A percentile compares a stretch with the other conserved stretches of the same genome.
Conservation (phyloP, 2,329 filamentous ascomycete genomes). For the Dryadomyces quercivorus region DNA sequence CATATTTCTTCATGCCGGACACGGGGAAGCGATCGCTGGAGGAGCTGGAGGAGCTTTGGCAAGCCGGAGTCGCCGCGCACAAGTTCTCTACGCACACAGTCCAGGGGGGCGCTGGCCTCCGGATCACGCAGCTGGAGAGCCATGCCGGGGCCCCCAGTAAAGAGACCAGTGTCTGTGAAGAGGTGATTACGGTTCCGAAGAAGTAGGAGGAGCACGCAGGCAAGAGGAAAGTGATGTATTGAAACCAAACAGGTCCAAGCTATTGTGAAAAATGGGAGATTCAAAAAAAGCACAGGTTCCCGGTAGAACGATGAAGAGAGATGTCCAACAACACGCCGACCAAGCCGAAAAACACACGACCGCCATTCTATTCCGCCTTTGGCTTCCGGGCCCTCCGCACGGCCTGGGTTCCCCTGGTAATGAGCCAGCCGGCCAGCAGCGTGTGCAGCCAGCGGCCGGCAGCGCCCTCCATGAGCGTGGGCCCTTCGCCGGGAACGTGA, state of each 20-base stretch:
- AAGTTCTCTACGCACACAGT: slow-evolving; percentile 4
- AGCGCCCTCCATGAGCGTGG: slow-evolving; percentile 18
- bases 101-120: slow-evolving; percentile 3
- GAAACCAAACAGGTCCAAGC: too few relatives aligned
- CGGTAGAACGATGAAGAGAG: too few relatives aligned
- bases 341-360: too few relatives aligned
- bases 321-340: too few relatives aligned
- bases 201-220: background rate
- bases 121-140: slow-evolving; percentile 8
- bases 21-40: slow-evolving; percentile 8
- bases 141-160: slow-evolving; percentile 2
- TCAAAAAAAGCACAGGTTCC: too few relatives aligned
- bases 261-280: too few relatives aligned
- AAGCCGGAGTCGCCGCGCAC: slow-evolving; percentile 4
- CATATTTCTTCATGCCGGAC: slow-evolving; percentile 8
- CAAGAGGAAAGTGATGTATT: background rate
- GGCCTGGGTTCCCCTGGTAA: slow-evolving; percentile 6
- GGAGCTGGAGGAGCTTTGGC: slow-evolving; percentile 11
- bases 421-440: slow-evolving; percentile 8
- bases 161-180: background rate
- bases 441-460: slow-evolving; percentile 20
- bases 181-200: background rate
- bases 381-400: slow-evolving; percentile 1
- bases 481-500: slow-evolving; percentile 14
- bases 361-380: background rate